A percentile compares a stretch with the other conserved stretches of the same genome.
phyloP scores from a whole-genome alignment of 371 early-diverging fungal species.

The Rhizopus microsporus region DNA sequence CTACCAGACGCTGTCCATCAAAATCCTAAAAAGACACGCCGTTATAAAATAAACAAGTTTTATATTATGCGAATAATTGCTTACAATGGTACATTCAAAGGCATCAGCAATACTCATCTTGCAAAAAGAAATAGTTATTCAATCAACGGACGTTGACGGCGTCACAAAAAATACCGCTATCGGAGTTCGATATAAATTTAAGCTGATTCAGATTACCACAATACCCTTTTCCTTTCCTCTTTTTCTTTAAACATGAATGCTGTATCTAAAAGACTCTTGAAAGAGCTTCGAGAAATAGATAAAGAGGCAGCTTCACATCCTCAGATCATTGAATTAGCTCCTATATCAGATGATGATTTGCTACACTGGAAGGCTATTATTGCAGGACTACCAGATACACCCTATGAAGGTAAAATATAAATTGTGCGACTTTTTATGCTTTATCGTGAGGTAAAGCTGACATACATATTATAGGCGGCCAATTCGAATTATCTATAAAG shows the following conservation, averaged over 20 bases:
- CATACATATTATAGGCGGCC: constrained; percentile 47
- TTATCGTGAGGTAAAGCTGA: background rate
- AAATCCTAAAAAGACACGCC: constrained; percentile 19
- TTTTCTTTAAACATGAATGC: constrained; percentile 39
- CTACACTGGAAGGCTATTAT: constrained; percentile 88
- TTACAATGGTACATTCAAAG: constrained; percentile 29
- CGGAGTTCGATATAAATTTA: background rate
- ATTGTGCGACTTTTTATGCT: background rate
- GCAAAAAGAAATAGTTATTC: constrained; percentile 1
- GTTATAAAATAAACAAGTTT: background rate
- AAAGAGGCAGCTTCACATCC: constrained; percentile 53
- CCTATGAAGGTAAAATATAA: constrained; percentile 72
- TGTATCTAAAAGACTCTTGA: constrained; percentile 63
- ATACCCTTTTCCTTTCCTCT: background rate
- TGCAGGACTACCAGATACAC: constrained; percentile 78
- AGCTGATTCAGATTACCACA: background rate
- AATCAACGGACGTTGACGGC: background rate
- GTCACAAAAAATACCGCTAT: background rate
- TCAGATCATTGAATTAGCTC: constrained; percentile 62
- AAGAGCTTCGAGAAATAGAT: constrained; percentile 63
- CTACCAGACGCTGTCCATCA: constrained; percentile 24
- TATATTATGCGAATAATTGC: background rate
- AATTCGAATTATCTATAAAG: constrained; percentile 58
- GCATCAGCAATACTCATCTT: constrained; percentile 24
- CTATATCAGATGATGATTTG: constrained; percentile 77